These are phyloP conservation scores for Oxytropis ochrocephala DNA, from an alignment of 306 rosid genomes.

Conservation along the genomic window DNA sequence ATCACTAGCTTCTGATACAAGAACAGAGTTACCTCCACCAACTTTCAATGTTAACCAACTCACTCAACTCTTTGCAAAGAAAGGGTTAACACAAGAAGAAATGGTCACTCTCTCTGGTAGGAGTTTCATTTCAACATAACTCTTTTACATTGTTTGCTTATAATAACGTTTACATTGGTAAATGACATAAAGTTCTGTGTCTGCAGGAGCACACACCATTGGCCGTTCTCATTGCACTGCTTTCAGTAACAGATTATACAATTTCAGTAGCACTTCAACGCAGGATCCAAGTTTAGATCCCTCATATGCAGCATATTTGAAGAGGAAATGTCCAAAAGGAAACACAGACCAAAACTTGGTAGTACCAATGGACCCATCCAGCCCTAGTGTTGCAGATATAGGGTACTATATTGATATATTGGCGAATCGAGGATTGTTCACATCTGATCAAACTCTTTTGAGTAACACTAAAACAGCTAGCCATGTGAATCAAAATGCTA, in stretches of 20 bases:
- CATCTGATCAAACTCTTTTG: slow-evolving; percentile 63
- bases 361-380: slow-evolving; percentile 54
- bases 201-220: slow-evolving; percentile 65
- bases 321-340: slow-evolving; percentile 51
- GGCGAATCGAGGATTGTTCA: slow-evolving; percentile 48
- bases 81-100: slow-evolving; percentile 71
- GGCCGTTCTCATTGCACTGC: slow-evolving; percentile 65
- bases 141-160: neutral
- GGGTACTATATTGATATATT: slow-evolving; percentile 39
- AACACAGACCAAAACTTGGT: slow-evolving; percentile 39
- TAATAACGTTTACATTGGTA: neutral
- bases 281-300: slow-evolving; percentile 69
- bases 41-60: slow-evolving; percentile 51
- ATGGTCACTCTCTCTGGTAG: slow-evolving; percentile 75
- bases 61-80: slow-evolving; percentile 41
- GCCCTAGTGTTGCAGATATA: slow-evolving; percentile 37
- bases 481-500: slow-evolving; percentile 45
- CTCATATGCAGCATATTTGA: slow-evolving; percentile 39
- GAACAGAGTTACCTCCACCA: slow-evolving; percentile 53
- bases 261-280: slow-evolving; percentile 41
- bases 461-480: slow-evolving; percentile 32
- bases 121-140: slow-evolving; percentile 8
- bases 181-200: neutral
- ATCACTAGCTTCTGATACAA: slow-evolving; percentile 53
- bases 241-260: slow-evolving; percentile 53